phyloP scores from a whole-genome alignment of 345 rosid genomes.

The Brassica cretica region DNA sequence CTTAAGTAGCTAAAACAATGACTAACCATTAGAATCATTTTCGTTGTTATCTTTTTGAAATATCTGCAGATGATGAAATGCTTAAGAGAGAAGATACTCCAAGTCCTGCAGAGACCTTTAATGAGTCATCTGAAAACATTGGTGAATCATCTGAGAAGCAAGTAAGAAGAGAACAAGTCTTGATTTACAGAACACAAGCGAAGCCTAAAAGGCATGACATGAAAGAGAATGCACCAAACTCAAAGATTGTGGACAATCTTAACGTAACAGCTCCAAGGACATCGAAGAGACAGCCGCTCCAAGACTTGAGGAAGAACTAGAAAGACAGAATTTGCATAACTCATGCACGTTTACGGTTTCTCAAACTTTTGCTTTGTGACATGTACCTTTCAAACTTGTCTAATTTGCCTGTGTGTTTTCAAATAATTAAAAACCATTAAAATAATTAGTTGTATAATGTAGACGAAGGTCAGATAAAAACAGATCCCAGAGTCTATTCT shows the following conservation, averaged over 20 bases:
- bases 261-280: slow-evolving; percentile 37
- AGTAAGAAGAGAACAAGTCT: slow-evolving; percentile 17
- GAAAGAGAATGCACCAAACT: slow-evolving; percentile 39
- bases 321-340: neutral
- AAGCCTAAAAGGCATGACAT: slow-evolving; percentile 24
- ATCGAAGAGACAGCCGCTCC: slow-evolving; percentile 35
- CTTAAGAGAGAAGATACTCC: slow-evolving; percentile 6
- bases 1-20: neutral
- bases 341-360: neutral
- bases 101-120: slow-evolving; percentile 9
- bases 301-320: slow-evolving; percentile 12
- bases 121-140: neutral
- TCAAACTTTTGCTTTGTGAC: neutral
- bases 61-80: slow-evolving; percentile 18
- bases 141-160: slow-evolving; percentile 15
- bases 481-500: no score
- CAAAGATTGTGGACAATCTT: slow-evolving; percentile 26
- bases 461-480: no score
- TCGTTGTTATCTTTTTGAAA: neutral
- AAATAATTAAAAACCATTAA: neutral
- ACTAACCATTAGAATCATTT: neutral
- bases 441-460: no score
- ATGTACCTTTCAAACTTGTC: neutral
- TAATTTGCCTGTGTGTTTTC: neutral
- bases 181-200: slow-evolving; percentile 24